Evolutionary conservation across 2,329 filamentous ascomycete genomes (phyloP).

Genomic region (Pseudogymnoascus sp.): DNA sequence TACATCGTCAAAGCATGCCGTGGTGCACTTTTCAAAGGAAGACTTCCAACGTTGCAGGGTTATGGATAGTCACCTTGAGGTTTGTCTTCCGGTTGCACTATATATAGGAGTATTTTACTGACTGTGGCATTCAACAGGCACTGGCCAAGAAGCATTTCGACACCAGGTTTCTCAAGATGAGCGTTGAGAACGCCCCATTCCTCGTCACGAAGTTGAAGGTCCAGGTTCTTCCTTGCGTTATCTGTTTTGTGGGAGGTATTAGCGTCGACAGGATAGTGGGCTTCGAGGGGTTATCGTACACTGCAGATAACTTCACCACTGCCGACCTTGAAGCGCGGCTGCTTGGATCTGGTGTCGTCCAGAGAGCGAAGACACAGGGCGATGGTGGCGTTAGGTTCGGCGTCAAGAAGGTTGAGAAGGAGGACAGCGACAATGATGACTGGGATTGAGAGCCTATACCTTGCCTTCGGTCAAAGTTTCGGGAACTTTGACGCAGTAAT

Average conservation of each 20-base stretch:
- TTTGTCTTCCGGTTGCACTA: constrained; percentile 12
- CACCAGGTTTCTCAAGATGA: constrained; percentile 49
- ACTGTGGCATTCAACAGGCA: constrained; percentile 25
- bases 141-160: constrained; percentile 51
- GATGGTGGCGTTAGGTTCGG: constrained; percentile 34
- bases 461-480: not conserved
- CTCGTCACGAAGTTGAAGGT: constrained; percentile 50
- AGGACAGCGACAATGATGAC: constrained; percentile 41
- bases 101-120: not conserved
- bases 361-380: constrained; percentile 42
- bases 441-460: constrained; percentile 33
- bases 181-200: constrained; percentile 53
- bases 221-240: constrained; percentile 50
- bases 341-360: constrained; percentile 42
- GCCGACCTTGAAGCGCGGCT: constrained; percentile 46
- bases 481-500: constrained; percentile 6
- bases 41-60: constrained; percentile 35
- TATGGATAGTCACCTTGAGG: constrained; percentile 34
- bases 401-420: constrained; percentile 27
- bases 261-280: constrained; percentile 49
- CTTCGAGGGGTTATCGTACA: constrained; percentile 49
- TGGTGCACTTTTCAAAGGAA: constrained; percentile 36
- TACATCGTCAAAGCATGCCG: constrained; percentile 31
- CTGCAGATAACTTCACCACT: constrained; percentile 44
- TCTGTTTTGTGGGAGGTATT: constrained; percentile 48